These are phyloP conservation scores for Skeletonema menzelii DNA, from an alignment of 108 stramenopile genomes.

Conservation along the genomic window DNA sequence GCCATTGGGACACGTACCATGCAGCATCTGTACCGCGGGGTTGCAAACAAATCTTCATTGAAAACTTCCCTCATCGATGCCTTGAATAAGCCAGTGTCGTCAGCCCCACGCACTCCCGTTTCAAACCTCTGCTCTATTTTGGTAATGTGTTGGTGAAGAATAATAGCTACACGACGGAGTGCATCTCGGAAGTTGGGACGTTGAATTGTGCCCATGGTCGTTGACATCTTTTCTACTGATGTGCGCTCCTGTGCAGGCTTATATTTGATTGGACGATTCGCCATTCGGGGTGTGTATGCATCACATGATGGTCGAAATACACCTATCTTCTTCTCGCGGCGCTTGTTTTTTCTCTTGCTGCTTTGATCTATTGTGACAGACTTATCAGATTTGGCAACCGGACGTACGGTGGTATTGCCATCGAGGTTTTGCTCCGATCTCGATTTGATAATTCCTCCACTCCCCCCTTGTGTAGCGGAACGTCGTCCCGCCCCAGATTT, in stretches of 20 bases:
- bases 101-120: constrained; percentile 41
- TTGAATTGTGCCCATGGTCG: constrained; percentile 79
- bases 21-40: constrained; percentile 77
- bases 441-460: constrained; percentile 15
- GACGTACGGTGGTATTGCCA: not conserved
- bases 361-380: constrained; percentile 22
- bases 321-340: constrained; percentile 45
- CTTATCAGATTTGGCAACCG: constrained; percentile 1
- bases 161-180: constrained; percentile 85
- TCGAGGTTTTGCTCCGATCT: constrained; percentile 29
- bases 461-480: not conserved
- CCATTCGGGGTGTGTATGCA: constrained; percentile 88
- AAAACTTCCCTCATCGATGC: constrained; percentile 71
- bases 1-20: constrained; percentile 86
- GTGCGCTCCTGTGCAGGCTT: constrained; percentile 68
- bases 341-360: constrained; percentile 15
- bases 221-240: constrained; percentile 62
- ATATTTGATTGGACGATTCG: constrained; percentile 67
- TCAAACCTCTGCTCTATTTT: constrained; percentile 86
- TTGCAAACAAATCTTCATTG: constrained; percentile 70
- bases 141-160: constrained; percentile 84
- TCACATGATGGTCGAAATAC: constrained; percentile 86
- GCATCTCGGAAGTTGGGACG: constrained; percentile 90
- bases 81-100: constrained; percentile 62
- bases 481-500: not conserved